Conservation (phyloP, 169 alveolate species). For the Hepatocystis sp. region DNA sequence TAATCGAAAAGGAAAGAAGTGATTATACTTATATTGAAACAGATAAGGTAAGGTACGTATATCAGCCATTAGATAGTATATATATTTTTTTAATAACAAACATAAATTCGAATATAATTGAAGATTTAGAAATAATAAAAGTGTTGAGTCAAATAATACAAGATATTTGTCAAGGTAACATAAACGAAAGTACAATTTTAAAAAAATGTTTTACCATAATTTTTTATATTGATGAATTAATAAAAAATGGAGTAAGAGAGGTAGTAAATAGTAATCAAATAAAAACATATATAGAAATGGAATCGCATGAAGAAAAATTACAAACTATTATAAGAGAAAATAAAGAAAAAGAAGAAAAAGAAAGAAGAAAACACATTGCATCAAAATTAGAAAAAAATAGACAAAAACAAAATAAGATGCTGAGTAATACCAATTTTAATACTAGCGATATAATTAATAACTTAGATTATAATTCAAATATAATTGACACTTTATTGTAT, state of each 20-base stretch:
- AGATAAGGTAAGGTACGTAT: conserved; percentile 83
- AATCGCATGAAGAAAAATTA: conserved; percentile 85
- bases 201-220: conserved; percentile 82
- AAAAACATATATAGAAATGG: conserved; percentile 85
- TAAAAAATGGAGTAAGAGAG: conserved; percentile 82
- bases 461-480: conserved; percentile 28
- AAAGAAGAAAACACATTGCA: conserved; percentile 90
- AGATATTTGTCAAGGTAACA: conserved; percentile 79
- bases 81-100: conserved; percentile 86
- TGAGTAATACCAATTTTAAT: conserved; percentile 31
- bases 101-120: conserved; percentile 84
- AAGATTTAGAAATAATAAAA: conserved; percentile 83
- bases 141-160: conserved; percentile 84
- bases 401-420: conserved; percentile 76
- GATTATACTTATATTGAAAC: conserved; percentile 87
- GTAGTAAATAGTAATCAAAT: conserved; percentile 82
- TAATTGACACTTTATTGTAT: conserved; percentile 28
- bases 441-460: conserved; percentile 32
- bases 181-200: conserved; percentile 81
- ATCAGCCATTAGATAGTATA: conserved; percentile 84
- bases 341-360: conserved; percentile 92
- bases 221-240: conserved; percentile 85
- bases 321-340: conserved; percentile 80
- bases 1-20: conserved; percentile 71
- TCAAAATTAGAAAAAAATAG: conserved; percentile 91